Conservation (phyloP, 495 filamentous ascomycete genomes). For the Pyronema omphalodes region DNA sequence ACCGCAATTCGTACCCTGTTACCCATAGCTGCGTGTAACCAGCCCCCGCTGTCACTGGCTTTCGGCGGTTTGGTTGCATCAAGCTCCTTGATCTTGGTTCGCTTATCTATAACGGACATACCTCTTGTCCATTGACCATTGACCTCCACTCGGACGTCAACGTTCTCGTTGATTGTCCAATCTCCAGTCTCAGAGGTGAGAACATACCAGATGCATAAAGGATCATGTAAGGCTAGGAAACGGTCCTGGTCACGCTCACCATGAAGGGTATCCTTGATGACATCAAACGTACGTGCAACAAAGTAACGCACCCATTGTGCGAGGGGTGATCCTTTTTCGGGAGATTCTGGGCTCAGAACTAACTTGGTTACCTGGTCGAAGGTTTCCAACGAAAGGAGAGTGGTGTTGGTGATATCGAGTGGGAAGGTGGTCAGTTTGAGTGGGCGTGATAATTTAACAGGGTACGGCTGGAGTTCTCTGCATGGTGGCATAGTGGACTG, state of each 20-base stretch:
- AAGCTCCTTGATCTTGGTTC: conserved; percentile 41
- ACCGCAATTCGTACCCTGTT: conserved; percentile 43
- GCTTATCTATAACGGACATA: conserved; percentile 66
- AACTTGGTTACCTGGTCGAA: conserved; percentile 39
- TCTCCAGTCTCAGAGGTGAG: conserved; percentile 30
- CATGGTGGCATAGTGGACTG: conserved; percentile 29
- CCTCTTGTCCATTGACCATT: conserved; percentile 86
- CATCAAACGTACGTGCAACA: conserved; percentile 54
- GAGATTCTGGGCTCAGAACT: conserved; percentile 18
- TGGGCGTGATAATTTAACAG: conserved; percentile 37
- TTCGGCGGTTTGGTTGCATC: conserved; percentile 33
- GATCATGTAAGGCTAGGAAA: conserved; percentile 66
- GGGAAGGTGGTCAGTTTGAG: conserved; percentile 70
- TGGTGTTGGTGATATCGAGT: conserved; percentile 69
- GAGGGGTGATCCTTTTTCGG: conserved; percentile 48
- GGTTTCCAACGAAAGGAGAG: conserved; percentile 41
- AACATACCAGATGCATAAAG: conserved; percentile 74
- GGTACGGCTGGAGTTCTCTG: conserved; percentile 42
- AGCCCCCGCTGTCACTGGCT: conserved; percentile 40
- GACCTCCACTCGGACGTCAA: conserved; percentile 76
- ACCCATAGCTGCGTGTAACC: conserved; percentile 39
- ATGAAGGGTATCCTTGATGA: conserved; percentile 43
- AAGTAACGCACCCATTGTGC: conserved; percentile 70
- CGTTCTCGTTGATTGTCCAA: conserved; percentile 28
- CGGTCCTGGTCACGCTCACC: conserved; percentile 35